These are phyloP conservation scores for Cladorrhinum samala DNA, from an alignment of 495 filamentous ascomycete species.

Conservation along the genomic window DNA sequence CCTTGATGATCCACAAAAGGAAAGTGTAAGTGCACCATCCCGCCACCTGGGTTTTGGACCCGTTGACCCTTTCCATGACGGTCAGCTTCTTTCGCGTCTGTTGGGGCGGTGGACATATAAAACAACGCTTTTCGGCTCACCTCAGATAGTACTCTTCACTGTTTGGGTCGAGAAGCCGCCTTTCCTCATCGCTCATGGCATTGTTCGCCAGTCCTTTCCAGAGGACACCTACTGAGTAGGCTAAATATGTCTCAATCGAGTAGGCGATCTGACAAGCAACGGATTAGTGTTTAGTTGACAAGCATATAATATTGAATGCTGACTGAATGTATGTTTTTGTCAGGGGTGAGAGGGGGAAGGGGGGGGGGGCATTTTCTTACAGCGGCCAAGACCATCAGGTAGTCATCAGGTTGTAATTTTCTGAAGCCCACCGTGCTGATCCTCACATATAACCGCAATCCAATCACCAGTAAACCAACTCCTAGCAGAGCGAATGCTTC, in stretches of 20 bases:
- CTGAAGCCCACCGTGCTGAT: slow-evolving; percentile 45
- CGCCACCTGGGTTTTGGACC: slow-evolving; percentile 54
- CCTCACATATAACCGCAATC: slow-evolving; percentile 43
- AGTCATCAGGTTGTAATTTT: slow-evolving; percentile 52
- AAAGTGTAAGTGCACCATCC: slow-evolving; percentile 55
- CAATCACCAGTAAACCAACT: slow-evolving; percentile 44
- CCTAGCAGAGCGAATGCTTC: slow-evolving; percentile 51
- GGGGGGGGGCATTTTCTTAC: slow-evolving; percentile 41
- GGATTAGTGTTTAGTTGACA: not conserved
- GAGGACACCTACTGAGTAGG: slow-evolving; percentile 30
- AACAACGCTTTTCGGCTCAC: slow-evolving; percentile 17
- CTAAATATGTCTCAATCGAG: slow-evolving; percentile 26
- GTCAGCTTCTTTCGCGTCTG: no score
- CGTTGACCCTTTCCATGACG: slow-evolving; percentile 36
- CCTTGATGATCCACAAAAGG: slow-evolving; percentile 54
- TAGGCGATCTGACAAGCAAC: slow-evolving; percentile 29
- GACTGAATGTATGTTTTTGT: no score
- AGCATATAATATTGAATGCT: no score
- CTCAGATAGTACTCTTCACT: slow-evolving; percentile 43
- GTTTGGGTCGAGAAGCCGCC: slow-evolving; percentile 36
- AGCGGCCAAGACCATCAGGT: slow-evolving; percentile 52
- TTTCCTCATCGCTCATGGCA: slow-evolving; percentile 49
- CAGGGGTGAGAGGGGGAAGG: no score
- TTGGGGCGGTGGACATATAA: no score
- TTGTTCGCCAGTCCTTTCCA: slow-evolving; percentile 55